phyloP scores from a whole-genome alignment of 225 moss, liverwort and hornwort species.

The Pleurozium schreberi region DNA sequence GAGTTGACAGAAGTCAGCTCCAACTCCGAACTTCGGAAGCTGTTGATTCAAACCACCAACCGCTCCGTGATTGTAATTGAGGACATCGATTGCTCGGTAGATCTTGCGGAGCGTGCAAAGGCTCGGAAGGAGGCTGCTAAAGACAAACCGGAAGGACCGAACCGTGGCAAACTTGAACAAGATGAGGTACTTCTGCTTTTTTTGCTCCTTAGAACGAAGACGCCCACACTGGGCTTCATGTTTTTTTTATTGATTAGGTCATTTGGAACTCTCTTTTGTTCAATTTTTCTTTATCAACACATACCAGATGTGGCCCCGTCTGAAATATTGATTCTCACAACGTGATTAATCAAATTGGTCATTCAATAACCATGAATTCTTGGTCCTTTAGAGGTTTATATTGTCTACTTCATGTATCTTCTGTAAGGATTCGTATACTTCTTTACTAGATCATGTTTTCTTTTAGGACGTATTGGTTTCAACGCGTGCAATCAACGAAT shows the following conservation, averaged over 20 bases:
- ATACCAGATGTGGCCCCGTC: neutral
- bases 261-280: neutral
- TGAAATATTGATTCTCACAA: neutral
- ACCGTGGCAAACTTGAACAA: neutral
- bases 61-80: slow-evolving; percentile 82
- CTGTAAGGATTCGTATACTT: neutral
- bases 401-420: neutral
- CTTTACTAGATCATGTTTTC: neutral
- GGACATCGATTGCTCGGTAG: slow-evolving; percentile 80
- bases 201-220: neutral
- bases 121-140: slow-evolving; percentile 6
- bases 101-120: slow-evolving; percentile 59
- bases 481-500: neutral
- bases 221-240: neutral
- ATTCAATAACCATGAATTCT: neutral
- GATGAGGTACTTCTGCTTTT: slow-evolving; percentile 17
- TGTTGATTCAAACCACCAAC: slow-evolving; percentile 60
- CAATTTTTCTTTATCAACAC: neutral
- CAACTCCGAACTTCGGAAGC: slow-evolving; percentile 41
- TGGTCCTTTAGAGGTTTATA: neutral
- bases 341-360: neutral
- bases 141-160: neutral
- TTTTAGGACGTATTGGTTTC: neutral
- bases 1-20: slow-evolving; percentile 72
- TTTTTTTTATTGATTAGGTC: neutral